Base-by-base conservation (phyloP, 129 eudicot genomes). In the Flaveria ramosissima region DNA sequence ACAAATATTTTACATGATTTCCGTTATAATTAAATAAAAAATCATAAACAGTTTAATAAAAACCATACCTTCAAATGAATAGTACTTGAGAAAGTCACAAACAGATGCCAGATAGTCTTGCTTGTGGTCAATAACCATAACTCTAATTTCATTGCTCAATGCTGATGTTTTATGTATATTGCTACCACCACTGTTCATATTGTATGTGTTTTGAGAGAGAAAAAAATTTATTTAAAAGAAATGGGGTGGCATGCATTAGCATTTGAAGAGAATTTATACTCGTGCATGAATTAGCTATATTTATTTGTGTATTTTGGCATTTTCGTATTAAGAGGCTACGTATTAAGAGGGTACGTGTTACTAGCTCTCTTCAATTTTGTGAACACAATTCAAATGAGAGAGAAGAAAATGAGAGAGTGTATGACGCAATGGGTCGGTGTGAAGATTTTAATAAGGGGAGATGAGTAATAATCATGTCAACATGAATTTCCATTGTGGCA, bases 61-160 rank as follows among this genome's bases (percentile, higher is more conserved):
- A 61, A 6, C 1, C 67, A 63, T 63, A 63, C 69, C 69, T 63
- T 16, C 21, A 30, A 63, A 63, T 63, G 45, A 15, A 63, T 63
- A 17, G 21, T 1, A 63, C 23, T 63, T n/a, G 3, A 63, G 69
- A 63, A 63, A 15, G 13, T 27, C 45, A 30, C 5, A 1, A 1
- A 32, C 7, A 15, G 46, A 30, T 14, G 46, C 69, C 7, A 63
- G 69, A 63, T 5, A 30, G 12, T 63, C 69, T 30, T 32, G 21
- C 4, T 63, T 63, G 6, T 63, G 69, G 69, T 63, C 21, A 4
- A 63, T 30, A 32, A 63, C 45, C 46, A 63, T 30, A 32, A 63
- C 69, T 63, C 7, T 63, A 16, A 63, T 63, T 30, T 15, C 46
- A 32, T 63, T 30, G 20, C 21, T 32, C 21, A 63, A 30, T 8